Evolutionary conservation across 2,329 filamentous ascomycete species (phyloP).

Genomic region (Colletotrichum siamense): DNA sequence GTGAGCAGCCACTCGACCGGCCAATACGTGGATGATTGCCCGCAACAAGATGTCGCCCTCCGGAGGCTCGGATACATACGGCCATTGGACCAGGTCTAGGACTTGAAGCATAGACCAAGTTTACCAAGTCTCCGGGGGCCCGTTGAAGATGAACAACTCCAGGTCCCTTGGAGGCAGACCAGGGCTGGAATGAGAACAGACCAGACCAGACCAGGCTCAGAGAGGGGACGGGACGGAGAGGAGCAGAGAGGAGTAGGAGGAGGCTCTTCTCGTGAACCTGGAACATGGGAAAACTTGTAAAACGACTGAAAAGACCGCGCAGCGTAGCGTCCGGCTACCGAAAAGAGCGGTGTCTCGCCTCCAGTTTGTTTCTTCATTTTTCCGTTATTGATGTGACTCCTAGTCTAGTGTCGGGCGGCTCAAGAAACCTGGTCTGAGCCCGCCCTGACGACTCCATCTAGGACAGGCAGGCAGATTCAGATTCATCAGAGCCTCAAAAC

Average conservation of each 20-base stretch:
- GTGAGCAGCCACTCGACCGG: constrained; percentile 16
- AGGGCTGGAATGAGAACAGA: not conserved
- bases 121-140: not conserved
- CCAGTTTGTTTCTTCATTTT: constrained; percentile 16
- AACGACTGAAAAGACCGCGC: not conserved
- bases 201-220: not conserved
- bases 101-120: constrained; percentile 12
- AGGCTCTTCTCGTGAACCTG: constrained; percentile 14
- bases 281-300: not conserved
- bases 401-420: not conserved
- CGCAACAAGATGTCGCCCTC: not conserved
- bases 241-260: not conserved
- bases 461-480: not conserved
- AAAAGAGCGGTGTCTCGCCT: constrained; percentile 15
- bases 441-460: not conserved
- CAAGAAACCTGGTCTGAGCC: not conserved
- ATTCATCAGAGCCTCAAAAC: not conserved
- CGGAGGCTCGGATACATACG: not conserved
- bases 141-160: not conserved
- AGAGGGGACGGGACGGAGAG: not conserved
- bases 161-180: not conserved
- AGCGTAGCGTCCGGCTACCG: not conserved
- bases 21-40: not conserved
- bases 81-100: not conserved
- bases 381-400: not conserved